These are phyloP conservation scores for Candolleomyces aberdarensis DNA, from an alignment of 768 basidiomycete species.

Conservation along the genomic window DNA sequence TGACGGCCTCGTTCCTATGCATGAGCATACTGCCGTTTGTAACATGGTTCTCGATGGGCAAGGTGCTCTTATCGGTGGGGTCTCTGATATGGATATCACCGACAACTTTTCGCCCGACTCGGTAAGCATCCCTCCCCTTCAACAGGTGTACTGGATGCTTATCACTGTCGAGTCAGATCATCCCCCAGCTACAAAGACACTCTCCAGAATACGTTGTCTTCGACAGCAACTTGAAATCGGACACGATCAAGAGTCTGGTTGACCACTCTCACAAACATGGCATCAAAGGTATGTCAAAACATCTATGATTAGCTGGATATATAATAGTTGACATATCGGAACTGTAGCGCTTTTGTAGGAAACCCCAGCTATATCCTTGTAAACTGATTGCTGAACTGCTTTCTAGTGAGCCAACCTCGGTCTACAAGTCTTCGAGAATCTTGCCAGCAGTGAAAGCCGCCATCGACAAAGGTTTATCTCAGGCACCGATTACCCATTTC, in stretches of 20 bases:
- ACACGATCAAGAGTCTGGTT: slow-evolving; percentile 50
- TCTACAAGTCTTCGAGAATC: slow-evolving; percentile 72
- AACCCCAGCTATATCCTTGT: background rate
- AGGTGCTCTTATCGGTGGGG: slow-evolving; percentile 76
- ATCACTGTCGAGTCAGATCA: slow-evolving; percentile 37
- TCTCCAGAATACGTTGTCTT: slow-evolving; percentile 61
- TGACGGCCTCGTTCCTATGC: slow-evolving; percentile 59
- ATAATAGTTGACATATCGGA: background rate
- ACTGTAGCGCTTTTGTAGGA: slow-evolving; percentile 62
- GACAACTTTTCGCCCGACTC: slow-evolving; percentile 31
- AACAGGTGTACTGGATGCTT: background rate
- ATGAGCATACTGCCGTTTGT: slow-evolving; percentile 72
- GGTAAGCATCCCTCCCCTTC: slow-evolving; percentile 39
- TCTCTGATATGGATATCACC: slow-evolving; percentile 88
- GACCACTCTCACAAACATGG: slow-evolving; percentile 42
- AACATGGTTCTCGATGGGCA: slow-evolving; percentile 74
- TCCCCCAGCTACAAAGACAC: slow-evolving; percentile 44
- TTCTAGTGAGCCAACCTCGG: slow-evolving; percentile 88
- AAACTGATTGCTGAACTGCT: slow-evolving; percentile 6
- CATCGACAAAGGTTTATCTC: slow-evolving; percentile 18
- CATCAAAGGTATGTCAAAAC: slow-evolving; percentile 48
- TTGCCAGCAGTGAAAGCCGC: slow-evolving; percentile 55
- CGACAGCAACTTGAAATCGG: slow-evolving; percentile 70
- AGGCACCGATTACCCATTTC: slow-evolving; percentile 60
- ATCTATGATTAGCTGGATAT: background rate